These are phyloP conservation scores for Lentinula novae-zelandiae DNA, from an alignment of 1,284 basidiomycete genomes.

Conservation along the genomic window DNA sequence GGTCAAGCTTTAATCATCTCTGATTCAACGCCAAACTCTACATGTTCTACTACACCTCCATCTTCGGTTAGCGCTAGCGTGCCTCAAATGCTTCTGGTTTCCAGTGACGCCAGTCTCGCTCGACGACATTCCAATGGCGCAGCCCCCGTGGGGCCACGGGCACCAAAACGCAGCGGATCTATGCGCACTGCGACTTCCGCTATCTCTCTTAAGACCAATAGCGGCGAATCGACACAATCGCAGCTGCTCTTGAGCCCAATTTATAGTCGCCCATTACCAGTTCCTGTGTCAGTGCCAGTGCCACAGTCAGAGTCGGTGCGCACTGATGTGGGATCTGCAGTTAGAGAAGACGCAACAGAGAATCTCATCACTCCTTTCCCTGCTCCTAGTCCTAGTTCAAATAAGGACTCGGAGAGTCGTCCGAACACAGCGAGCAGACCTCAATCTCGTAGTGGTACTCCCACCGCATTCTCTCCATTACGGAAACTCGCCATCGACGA, in stretches of 20 bases:
- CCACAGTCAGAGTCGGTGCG: neutral
- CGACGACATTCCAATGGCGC: neutral
- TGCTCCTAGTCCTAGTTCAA: neutral
- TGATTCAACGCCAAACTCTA: neutral
- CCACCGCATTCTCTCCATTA: neutral
- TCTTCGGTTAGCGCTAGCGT: neutral
- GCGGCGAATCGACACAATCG: neutral
- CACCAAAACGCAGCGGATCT: neutral
- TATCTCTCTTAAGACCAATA: neutral
- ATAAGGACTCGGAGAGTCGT: neutral
- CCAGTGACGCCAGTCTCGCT: neutral
- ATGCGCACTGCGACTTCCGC: neutral
- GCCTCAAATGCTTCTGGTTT: neutral
- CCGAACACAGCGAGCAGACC: neutral
- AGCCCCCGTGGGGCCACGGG: neutral
- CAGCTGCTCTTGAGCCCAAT: neutral
- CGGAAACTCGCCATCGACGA: slow-evolving; percentile 5
- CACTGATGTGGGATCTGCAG: neutral
- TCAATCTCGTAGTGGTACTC: neutral
- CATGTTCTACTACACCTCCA: neutral
- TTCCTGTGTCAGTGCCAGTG: neutral
- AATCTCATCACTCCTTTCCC: neutral
- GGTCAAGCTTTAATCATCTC: neutral
- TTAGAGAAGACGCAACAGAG: neutral
- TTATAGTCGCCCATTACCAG: neutral